Evolutionary conservation across 345 rosid species (phyloP).

Genomic region (Turnera subulata): DNA sequence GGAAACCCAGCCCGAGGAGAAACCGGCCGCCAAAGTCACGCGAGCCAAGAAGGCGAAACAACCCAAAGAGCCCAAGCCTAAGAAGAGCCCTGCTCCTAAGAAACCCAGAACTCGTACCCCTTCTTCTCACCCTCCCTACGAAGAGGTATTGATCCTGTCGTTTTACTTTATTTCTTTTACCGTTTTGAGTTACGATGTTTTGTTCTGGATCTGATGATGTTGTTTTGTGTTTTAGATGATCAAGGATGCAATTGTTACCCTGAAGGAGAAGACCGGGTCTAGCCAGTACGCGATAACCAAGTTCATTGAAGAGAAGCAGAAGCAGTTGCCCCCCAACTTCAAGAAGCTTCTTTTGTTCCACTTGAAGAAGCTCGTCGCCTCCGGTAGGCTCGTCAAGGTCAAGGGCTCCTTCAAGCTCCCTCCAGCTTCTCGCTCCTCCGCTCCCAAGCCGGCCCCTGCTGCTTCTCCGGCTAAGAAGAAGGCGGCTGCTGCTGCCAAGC

Average conservation of each 20-base stretch:
- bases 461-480: slow-evolving; percentile 28
- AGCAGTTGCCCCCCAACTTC: slow-evolving; percentile 52
- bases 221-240: slow-evolving; percentile 50
- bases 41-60: slow-evolving; percentile 43
- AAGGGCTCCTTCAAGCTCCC: slow-evolving; percentile 75
- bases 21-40: slow-evolving; percentile 18
- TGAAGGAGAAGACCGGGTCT: slow-evolving; percentile 87
- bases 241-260: slow-evolving; percentile 54
- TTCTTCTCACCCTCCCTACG: slow-evolving; percentile 63
- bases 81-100: slow-evolving; percentile 42
- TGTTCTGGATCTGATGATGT: slow-evolving; percentile 19
- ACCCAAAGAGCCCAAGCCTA: slow-evolving; percentile 42
- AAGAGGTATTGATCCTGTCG: slow-evolving; percentile 37
- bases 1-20: slow-evolving; percentile 27
- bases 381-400: slow-evolving; percentile 65
- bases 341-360: slow-evolving; percentile 61
- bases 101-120: slow-evolving; percentile 25
- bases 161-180: background rate
- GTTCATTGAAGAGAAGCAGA: slow-evolving; percentile 74
- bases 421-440: slow-evolving; percentile 22
- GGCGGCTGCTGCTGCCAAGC: slow-evolving; percentile 13
- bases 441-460: slow-evolving; percentile 1
- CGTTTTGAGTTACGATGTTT: background rate
- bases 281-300: slow-evolving; percentile 84
- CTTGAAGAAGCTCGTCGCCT: slow-evolving; percentile 62